Base-by-base conservation (phyloP, 2,329 filamentous ascomycete genomes). In the Bertia moriformis region DNA sequence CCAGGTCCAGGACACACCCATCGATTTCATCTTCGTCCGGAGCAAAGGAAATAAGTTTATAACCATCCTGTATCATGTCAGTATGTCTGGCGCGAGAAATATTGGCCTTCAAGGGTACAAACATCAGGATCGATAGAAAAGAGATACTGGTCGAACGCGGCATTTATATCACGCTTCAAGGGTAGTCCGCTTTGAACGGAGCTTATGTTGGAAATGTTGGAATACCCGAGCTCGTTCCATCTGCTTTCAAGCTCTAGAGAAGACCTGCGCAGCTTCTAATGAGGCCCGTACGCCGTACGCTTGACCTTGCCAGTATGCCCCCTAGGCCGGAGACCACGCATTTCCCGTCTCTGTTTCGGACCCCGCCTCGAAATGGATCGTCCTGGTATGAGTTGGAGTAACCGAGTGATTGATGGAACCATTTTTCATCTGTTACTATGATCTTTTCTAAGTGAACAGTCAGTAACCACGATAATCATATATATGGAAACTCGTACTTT, bases 141-240 rank as follows among this genome's bases (percentile, higher is more conserved):
- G 14, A 15, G 2, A 40, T 47, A 54, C 4, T 14, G 19, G 19
- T 51, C 46, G 38, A 50, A 53, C 2, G 47, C 36, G 5, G 22
- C 2, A 37, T 52, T 52, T 7, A 51, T 38, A 30, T 42, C 32
- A 3, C 17, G 13, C 3, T 15, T 35, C 2, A 54, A 42, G 7
- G 53, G 44, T 14, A 54, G 19, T 4, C 52, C 52, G 43, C 53
- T 54, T 37, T 53, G 49, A 7, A 48, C 37, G 7, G 48, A 52
- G 38, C 53, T 46, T 10, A 53, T 51, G 2, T 20, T 39, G 14
- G 39, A 39, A 7, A 32, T 35, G 10, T 15, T 7, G 10, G 32
- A 17, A 20, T 14, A 49, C 38, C 44, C 42, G 4, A 42, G 13
- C 4, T 41, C 29, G 2, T 32, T 42, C 48, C 49, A 53, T 14